These are phyloP conservation scores for Alternaria brassicicola DNA, from an alignment of 2,329 filamentous ascomycete genomes.

Conservation along the genomic window DNA sequence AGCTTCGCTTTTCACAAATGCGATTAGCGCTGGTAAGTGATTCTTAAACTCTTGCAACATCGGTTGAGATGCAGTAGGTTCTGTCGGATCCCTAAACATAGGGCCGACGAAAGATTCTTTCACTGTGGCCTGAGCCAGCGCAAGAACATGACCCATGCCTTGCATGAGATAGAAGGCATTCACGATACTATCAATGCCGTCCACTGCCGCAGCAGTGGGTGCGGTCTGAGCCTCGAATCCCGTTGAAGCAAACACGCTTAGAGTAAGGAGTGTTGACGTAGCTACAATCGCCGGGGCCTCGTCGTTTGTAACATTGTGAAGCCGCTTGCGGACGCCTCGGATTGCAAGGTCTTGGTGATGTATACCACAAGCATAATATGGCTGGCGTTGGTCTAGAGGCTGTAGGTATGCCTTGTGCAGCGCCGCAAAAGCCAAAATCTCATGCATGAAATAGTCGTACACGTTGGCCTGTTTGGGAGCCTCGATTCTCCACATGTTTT, in stretches of 20 bases:
- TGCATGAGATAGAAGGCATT: constrained; percentile 46
- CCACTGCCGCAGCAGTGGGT: constrained; percentile 9
- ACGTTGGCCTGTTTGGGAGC: constrained; percentile 45
- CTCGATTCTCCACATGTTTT: constrained; percentile 41
- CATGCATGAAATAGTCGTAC: constrained; percentile 49
- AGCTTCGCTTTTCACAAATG: constrained; percentile 29
- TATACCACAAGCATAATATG: constrained; percentile 43
- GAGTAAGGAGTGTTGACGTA: constrained; percentile 38
- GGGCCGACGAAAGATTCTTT: constrained; percentile 32
- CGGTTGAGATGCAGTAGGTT: constrained; percentile 35
- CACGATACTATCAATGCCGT: constrained; percentile 39
- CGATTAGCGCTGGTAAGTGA: constrained; percentile 25
- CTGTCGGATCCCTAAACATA: constrained; percentile 25
- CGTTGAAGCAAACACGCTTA: constrained; percentile 41
- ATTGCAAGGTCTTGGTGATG: constrained; percentile 49
- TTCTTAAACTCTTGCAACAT: constrained; percentile 32
- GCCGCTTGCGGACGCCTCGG: constrained; percentile 33
- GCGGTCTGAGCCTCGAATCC: constrained; percentile 30
- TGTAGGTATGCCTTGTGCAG: constrained; percentile 46
- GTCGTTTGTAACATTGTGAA: constrained; percentile 37
- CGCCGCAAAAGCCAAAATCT: constrained; percentile 51
- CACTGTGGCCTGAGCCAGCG: constrained; percentile 25
- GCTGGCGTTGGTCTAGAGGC: constrained; percentile 24
- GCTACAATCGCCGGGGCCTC: constrained; percentile 43
- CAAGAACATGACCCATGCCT: constrained; percentile 42